phyloP scores from a whole-genome alignment of 179 eudicot species.

The Heliamphora pulchella region DNA sequence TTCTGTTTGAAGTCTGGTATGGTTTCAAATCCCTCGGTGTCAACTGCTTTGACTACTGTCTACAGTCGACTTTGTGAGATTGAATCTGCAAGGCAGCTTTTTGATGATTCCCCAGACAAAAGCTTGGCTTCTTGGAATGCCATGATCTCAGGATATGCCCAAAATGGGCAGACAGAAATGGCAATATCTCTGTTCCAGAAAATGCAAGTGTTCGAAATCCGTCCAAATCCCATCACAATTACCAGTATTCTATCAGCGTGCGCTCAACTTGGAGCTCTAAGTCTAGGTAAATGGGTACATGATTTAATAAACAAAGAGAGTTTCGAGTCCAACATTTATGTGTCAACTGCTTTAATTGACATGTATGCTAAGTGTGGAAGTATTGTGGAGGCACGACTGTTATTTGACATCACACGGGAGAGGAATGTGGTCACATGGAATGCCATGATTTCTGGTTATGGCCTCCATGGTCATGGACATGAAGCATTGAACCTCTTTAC shows the following conservation, averaged over 20 bases:
- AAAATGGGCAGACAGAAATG: constrained; percentile 61
- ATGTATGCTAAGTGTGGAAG: constrained; percentile 97
- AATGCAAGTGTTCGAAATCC: constrained; percentile 54
- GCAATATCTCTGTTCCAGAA: constrained; percentile 66
- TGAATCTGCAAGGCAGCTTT: constrained; percentile 56
- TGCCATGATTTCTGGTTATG: constrained; percentile 88
- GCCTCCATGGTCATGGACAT: constrained; percentile 76
- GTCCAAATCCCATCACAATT: constrained; percentile 68
- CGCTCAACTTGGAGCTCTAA: constrained; percentile 67
- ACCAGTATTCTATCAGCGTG: constrained; percentile 78
- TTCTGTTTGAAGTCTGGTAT: constrained; percentile 58
- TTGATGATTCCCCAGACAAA: constrained; percentile 60
- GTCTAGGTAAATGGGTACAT: constrained; percentile 83
- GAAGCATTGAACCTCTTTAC: constrained; percentile 53
- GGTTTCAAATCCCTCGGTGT: constrained; percentile 45
- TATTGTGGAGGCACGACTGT: constrained; percentile 46
- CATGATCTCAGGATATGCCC: constrained; percentile 88
- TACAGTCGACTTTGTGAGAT: constrained; percentile 61
- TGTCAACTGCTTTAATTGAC: constrained; percentile 83
- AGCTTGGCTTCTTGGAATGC: constrained; percentile 82
- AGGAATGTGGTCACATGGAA: constrained; percentile 90
- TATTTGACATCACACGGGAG: constrained; percentile 51
- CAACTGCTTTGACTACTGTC: constrained; percentile 76
- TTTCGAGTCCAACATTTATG: constrained; percentile 52
- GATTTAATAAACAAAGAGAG: constrained; percentile 46